Evolutionary conservation across 495 filamentous ascomycete species (phyloP), one percentile per base, ranked within the genome.

Genomic region (Melanomma pulvis-pyrius): DNA sequence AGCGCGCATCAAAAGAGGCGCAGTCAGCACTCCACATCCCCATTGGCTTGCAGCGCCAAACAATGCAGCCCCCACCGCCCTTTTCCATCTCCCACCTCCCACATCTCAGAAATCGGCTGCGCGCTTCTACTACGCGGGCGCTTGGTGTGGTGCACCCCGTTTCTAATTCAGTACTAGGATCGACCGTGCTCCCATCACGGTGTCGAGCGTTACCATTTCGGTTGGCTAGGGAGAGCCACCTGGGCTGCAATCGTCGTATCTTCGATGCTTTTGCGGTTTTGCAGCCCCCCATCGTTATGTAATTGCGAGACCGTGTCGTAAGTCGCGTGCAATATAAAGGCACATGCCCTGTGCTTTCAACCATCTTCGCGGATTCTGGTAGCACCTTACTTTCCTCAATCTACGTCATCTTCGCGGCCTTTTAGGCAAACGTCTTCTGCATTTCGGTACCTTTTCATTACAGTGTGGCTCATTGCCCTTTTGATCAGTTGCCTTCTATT

Each of bases 151-250:
- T 34, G 24, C 17, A 24, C 36, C 15, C 12, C 11, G 58, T 61
- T 63, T 54, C 59, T 63, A 36, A 61, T 47, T 61, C 39, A 28
- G 28, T 34, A 19, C 24, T 29, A 21, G 28, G 19, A 24, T 15
- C 5, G 22, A 54, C 59, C 44, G 59, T 63, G 59, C 59, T 49
- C 3, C 59, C 28, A 19, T 54, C 48, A 53, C 48, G 11, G 11
- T 7, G 39, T 22, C 11, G 25, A 22, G 30, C 47, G 25, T 19
- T 46, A 11, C 26, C 19, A 22, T 30, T 47, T 39, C 30, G 53
- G 19, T 63, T 53, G 48, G 19, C 1, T 41, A 26, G 9, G 49
- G 58, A 39, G 41, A n/a, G 24, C 58, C 13, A 17, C 25, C 4
- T 11, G 17, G 28, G 30, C 19, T 17, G 44, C 44, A 25, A 24